Percentiles rank a stretch among this genome's conserved stretches.
Evolutionary conservation across 108 stramenopile species (phyloP).

Genomic region (Fragilariopsis cylindrus): DNA sequence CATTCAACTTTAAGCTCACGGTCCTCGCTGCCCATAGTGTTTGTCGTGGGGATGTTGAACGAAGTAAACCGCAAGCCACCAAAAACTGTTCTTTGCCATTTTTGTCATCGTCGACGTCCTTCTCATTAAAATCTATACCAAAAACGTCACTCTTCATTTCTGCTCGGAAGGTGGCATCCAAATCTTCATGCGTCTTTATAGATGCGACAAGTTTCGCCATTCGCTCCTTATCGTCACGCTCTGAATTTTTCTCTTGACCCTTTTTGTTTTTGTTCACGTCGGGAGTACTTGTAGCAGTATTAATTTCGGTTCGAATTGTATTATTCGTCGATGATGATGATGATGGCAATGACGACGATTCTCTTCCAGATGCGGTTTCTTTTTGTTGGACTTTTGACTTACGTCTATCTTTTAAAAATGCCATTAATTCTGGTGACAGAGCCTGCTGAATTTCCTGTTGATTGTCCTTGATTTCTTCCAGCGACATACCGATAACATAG

Average conservation of each 20-base stretch:
- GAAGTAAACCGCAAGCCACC: constrained; percentile 65
- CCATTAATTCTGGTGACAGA: constrained; percentile 66
- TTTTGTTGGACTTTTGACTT: constrained; percentile 24
- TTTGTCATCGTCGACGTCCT: constrained; percentile 14
- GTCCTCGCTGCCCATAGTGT: constrained; percentile 67
- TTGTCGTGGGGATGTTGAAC: constrained; percentile 73
- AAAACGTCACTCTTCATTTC: constrained; percentile 36
- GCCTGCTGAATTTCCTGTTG: constrained; percentile 58
- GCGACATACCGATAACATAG: constrained; percentile 74
- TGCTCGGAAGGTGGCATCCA: constrained; percentile 64
- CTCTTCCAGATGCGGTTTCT: not conserved
- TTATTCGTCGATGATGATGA: not conserved
- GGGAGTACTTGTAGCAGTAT: not conserved
- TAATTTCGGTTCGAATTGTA: too few relatives aligned
- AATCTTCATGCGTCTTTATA: constrained; percentile 68
- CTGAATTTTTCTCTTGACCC: constrained; percentile 13
- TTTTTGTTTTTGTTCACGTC: not conserved
- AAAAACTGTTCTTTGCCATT: constrained; percentile 30
- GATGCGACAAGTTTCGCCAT: constrained; percentile 62
- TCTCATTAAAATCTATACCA: not conserved
- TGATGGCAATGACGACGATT: not conserved
- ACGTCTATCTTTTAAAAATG: constrained; percentile 57
- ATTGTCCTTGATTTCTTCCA: constrained; percentile 57
- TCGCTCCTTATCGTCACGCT: constrained; percentile 54
- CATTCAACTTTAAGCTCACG: constrained; percentile 39